Base-by-base conservation (phyloP, 2,329 filamentous ascomycete species). In the Cadophora malorum region DNA sequence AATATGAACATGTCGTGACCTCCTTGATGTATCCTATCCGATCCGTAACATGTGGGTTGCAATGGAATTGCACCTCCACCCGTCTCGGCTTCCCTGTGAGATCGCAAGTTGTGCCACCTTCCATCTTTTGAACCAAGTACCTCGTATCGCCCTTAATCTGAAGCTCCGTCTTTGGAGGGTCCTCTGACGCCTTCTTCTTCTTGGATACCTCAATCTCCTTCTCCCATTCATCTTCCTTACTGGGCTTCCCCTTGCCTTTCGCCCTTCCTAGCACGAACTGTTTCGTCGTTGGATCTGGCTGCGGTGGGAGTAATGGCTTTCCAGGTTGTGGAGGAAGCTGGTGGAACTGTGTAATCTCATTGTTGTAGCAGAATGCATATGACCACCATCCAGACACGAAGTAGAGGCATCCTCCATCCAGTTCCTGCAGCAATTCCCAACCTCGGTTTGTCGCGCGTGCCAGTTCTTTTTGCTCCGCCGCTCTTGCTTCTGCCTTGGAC, bases 321-420 rank as follows among this genome's bases (percentile, higher is more conserved):
- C 87, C 87, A 21, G 85, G 84, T 21, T 86, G 84, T 0, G 87
- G 85, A 6, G 90, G 84, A 64, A 91, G 80, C 70, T 88, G 88
- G 78, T 92, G 90, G 78, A 92, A 93, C 77, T 93, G 90, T 77
- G 86, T 90, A 66, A 93, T 86, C 72, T 90, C 85, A 53, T 86
- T 82, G 75, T 89, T 89, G 79, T 92, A 91, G 80, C 90, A 93
- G 78, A 92, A 92, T 41, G 87, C 87, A 77, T 93, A 93, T 65
- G 87, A 90, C 90, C 90, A 93, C 90, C 90, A 93, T 1, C 90
- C 90, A 14, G 86, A 88, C 28, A 90, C 81, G 78, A 88, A 92
- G 78, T 91, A 92, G 72, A 92, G 83, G 79, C 90, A 93, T 64
- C 85, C 85, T 0, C 86, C 89, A 69, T 91, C 85, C 83, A 93